phyloP scores from a whole-genome alignment of 768 basidiomycete genomes.

The Leccinum sublutescens region DNA sequence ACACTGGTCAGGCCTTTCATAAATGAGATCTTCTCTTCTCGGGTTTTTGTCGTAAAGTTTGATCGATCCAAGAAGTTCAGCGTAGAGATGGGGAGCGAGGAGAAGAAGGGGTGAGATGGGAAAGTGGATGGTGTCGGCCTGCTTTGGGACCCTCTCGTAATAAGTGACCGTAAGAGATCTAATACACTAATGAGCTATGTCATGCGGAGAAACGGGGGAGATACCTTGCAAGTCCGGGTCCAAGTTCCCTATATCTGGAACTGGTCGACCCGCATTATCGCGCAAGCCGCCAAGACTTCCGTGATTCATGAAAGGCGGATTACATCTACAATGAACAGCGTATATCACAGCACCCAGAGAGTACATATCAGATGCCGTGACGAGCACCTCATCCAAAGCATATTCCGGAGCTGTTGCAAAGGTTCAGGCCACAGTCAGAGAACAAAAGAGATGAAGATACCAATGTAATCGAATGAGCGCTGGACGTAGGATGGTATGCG shows the following conservation, averaged over 20 bases:
- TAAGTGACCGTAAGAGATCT: conserved; percentile 73
- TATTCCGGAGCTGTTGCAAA: conserved; percentile 82
- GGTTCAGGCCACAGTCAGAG: conserved; percentile 1
- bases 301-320: conserved; percentile 84
- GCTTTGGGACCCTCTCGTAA: conserved; percentile 72
- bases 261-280: conserved; percentile 62
- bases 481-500: conserved; percentile 79
- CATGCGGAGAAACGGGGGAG: conserved; percentile 4
- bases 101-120: conserved; percentile 88
- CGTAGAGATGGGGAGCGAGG: conserved; percentile 92
- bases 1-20: conserved; percentile 87
- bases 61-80: conserved; percentile 95
- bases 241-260: conserved; percentile 60
- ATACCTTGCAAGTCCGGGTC: conserved; percentile 75
- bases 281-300: conserved; percentile 69
- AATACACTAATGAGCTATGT: conserved; percentile 7
- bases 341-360: conserved; percentile 89
- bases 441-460: conserved; percentile 38
- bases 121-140: conserved; percentile 79
- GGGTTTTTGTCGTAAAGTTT: conserved; percentile 89
- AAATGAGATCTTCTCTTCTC: conserved; percentile 95
- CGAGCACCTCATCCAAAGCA: conserved; percentile 82
- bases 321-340: conserved; percentile 86
- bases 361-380: conserved; percentile 90
- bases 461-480: conserved; percentile 93